Evolutionary conservation across 148 eudicot species (phyloP), one percentile per base, ranked within the genome.

Genomic region (Suaeda aralocaspica): DNA sequence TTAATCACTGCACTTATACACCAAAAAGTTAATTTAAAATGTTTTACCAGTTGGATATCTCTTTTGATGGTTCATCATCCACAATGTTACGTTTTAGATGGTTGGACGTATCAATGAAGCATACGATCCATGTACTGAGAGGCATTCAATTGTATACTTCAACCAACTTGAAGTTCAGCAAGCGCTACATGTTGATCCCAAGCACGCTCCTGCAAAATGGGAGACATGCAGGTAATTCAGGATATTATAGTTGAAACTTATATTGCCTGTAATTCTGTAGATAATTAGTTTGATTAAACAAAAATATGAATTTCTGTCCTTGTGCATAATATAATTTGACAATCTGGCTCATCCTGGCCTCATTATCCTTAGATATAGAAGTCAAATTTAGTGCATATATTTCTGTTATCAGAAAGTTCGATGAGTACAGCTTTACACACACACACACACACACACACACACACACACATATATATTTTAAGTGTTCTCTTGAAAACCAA

Each of bases 111-210:
- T 86, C 44, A 80, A 82, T 72, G 85, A 85, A 80, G 84, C 84
- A 33, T 94, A 94, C 19, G 98, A 94, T 76, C 98, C 98, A 39
- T 94, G 98, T 82, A 89, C 96, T 9, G 98, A 94, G 85, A 80
- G 82, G 84, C 97, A 94, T 82, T 85, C 98, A 45, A 79, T 74
- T 63, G 76, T 73, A 31, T 94, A 94, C 80, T 94, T 94, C 82
- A 94, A 91, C 82, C 84, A 76, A 53, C 92, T 85, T 36, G 98
- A 91, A 84, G 98, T 91, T 79, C 97, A 94, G 80, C 82, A 82
- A 46, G 97, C 97, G 58, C 92, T 94, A 69, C 97, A 94, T 78
- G 98, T 87, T 67, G 70, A 71, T 67, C 86, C 82, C 51, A 74
- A 72, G 74, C 71, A 72, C 25, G 83, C 92, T 72, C 88, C 96